Evolutionary conservation across 108 stramenopile genomes (phyloP).

Genomic region (Asterionellopsis glacialis): DNA sequence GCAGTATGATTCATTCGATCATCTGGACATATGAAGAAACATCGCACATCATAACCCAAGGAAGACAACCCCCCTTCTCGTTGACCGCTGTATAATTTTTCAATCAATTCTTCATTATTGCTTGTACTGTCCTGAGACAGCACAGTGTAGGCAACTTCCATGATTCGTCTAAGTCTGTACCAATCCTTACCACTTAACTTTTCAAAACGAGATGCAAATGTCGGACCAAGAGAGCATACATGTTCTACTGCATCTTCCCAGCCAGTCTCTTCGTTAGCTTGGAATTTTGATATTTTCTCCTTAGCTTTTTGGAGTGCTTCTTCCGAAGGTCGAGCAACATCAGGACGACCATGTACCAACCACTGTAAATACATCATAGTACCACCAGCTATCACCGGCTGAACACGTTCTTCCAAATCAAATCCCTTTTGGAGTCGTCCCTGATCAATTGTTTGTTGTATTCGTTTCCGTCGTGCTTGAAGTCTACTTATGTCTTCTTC

Average conservation of each 20-base stretch:
- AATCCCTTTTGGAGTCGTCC: slow-evolving; percentile 5
- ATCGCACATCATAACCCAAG: slow-evolving; percentile 87
- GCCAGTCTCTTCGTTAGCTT: slow-evolving; percentile 47
- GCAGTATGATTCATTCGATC: slow-evolving; percentile 84
- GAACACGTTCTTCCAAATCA: not conserved
- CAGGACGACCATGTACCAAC: slow-evolving; percentile 92
- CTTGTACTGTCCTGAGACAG: slow-evolving; percentile 18
- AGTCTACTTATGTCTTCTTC: not conserved
- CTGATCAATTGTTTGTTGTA: slow-evolving; percentile 12
- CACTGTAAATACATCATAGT: slow-evolving; percentile 98
- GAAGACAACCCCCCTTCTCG: slow-evolving; percentile 51
- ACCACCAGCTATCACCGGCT: slow-evolving; percentile 25
- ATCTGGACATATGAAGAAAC: slow-evolving; percentile 90
- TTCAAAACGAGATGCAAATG: slow-evolving; percentile 2
- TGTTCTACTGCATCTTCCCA: slow-evolving; percentile 70
- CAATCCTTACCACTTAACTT: slow-evolving; percentile 76
- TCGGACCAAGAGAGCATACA: slow-evolving; percentile 33
- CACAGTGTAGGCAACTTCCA: slow-evolving; percentile 81
- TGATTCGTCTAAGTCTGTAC: slow-evolving; percentile 85
- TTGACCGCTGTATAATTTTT: slow-evolving; percentile 67
- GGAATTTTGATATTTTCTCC: slow-evolving; percentile 33
- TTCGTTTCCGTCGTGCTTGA: slow-evolving; percentile 2
- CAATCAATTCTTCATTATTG: slow-evolving; percentile 26
- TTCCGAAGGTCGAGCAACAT: slow-evolving; percentile 77
- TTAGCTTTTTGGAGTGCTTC: slow-evolving; percentile 48